Conservation (phyloP, 202 grass and related monocot genomes). For the Panicum hallii region DNA sequence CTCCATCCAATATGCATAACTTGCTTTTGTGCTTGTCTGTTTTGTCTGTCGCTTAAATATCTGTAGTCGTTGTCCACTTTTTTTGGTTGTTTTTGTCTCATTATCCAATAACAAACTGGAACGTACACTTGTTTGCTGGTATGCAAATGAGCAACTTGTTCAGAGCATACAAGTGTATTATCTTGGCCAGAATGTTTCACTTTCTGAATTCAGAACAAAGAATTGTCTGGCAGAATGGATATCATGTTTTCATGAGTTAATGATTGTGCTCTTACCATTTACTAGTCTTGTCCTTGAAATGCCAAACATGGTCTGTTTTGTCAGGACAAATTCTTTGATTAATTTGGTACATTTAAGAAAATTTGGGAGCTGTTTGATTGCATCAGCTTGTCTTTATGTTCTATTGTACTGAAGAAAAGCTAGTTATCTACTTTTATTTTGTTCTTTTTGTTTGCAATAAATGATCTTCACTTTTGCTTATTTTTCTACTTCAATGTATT, state of each 20-base stretch:
- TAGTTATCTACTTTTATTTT: not conserved
- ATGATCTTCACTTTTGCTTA: not conserved
- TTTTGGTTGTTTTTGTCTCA: conserved; percentile 10
- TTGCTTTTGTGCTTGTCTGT: not conserved
- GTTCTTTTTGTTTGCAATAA: not conserved
- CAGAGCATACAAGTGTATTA: not conserved
- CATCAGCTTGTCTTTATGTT: not conserved
- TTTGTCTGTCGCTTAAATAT: not conserved
- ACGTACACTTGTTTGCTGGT: not conserved
- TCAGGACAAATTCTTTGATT: conserved; percentile 1
- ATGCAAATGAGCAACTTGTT: conserved; percentile 14
- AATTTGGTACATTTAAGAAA: not conserved
- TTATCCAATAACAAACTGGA: conserved; percentile 14
- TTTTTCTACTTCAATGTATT: not conserved
- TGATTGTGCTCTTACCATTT: conserved; percentile 2
- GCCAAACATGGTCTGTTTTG: conserved; percentile 1
- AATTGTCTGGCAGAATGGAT: not conserved
- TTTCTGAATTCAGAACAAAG: not conserved
- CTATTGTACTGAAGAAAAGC: too few relatives aligned
- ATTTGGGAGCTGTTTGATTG: not conserved
- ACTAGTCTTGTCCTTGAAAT: not conserved
- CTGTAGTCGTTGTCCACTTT: not conserved
- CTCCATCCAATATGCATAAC: not conserved
- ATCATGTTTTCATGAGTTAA: not conserved
- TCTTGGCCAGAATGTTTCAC: not conserved